phyloP scores from a whole-genome alignment of 257 asterid genomes.

The Paulownia fortunei region DNA sequence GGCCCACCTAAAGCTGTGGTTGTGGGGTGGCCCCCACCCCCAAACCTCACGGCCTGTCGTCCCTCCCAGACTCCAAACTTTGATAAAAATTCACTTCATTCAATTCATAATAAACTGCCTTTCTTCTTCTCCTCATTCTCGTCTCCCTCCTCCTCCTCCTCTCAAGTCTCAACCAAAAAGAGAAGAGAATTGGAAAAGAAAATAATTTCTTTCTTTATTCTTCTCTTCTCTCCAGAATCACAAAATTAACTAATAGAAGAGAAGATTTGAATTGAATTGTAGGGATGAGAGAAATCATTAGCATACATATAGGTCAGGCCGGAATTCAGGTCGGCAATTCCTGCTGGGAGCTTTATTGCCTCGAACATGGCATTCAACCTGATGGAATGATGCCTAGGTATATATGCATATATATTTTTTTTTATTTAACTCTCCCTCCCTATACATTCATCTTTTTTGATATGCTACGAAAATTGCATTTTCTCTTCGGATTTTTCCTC shows the following conservation, averaged over 20 bases:
- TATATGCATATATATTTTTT: no score
- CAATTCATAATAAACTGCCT: not conserved
- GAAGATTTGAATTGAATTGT: not conserved
- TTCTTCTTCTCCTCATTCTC: not conserved
- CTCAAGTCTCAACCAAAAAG: not conserved
- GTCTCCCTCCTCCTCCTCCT: not conserved
- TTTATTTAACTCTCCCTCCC: not conserved
- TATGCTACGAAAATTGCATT: not conserved
- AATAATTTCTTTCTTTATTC: not conserved
- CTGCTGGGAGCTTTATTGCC: constrained; percentile 55
- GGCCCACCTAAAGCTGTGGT: constrained; percentile 19
- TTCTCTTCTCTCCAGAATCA: constrained; percentile 6
- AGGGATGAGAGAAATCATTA: constrained; percentile 48
- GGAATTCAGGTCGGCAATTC: constrained; percentile 59
- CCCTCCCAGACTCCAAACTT: not conserved
- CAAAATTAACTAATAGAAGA: not conserved
- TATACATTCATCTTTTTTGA: not conserved
- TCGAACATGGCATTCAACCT: constrained; percentile 52
- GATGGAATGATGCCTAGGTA: constrained; percentile 57
- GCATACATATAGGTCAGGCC: constrained; percentile 52
- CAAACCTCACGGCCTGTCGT: not conserved
- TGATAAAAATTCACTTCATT: constrained; percentile 3
- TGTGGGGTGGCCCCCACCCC: constrained; percentile 11
- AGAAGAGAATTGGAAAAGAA: not conserved
- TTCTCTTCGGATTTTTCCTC: not conserved